Conservation (phyloP, 139 green algal genomes). For the Chlamydomonas eustigma region DNA sequence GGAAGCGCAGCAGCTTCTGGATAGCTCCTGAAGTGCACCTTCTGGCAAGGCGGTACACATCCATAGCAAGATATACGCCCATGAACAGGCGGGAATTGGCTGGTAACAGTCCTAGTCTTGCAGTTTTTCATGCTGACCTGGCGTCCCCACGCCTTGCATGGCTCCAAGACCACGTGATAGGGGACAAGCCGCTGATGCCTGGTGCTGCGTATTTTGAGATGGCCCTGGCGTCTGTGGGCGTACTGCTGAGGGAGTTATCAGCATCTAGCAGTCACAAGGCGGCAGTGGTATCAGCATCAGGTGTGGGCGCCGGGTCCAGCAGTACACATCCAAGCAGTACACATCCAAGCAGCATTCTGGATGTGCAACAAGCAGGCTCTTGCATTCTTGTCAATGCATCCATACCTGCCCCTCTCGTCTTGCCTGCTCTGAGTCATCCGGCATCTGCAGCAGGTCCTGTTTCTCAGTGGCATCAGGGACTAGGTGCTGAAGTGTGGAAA, state of each 20-base stretch:
- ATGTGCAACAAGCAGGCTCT: neutral
- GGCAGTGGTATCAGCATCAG: no score
- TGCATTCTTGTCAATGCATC: neutral
- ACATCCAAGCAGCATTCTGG: no score
- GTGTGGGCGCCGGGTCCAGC: no score
- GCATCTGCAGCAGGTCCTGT: no score
- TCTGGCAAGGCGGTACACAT: neutral
- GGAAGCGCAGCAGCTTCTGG: slow-evolving; percentile 14
- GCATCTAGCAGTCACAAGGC: no score
- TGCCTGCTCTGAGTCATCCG: no score
- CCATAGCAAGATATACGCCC: no score
- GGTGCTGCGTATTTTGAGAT: slow-evolving; percentile 60
- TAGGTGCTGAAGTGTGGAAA: no score
- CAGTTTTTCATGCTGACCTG: slow-evolving; percentile 12
- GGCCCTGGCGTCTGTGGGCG: slow-evolving; percentile 25
- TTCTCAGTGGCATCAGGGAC: no score
- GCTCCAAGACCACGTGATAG: slow-evolving; percentile 42
- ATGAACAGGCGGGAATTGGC: no score
- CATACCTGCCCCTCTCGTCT: neutral
- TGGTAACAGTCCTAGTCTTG: neutral
- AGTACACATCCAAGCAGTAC: no score
- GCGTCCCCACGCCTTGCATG: slow-evolving; percentile 27
- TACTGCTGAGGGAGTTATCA: no score
- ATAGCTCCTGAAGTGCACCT: neutral
- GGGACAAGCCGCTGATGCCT: slow-evolving; percentile 49